These are phyloP conservation scores for Physcomitrellopsis africana DNA, from an alignment of 225 moss, liverwort and hornwort species.

Conservation along the genomic window DNA sequence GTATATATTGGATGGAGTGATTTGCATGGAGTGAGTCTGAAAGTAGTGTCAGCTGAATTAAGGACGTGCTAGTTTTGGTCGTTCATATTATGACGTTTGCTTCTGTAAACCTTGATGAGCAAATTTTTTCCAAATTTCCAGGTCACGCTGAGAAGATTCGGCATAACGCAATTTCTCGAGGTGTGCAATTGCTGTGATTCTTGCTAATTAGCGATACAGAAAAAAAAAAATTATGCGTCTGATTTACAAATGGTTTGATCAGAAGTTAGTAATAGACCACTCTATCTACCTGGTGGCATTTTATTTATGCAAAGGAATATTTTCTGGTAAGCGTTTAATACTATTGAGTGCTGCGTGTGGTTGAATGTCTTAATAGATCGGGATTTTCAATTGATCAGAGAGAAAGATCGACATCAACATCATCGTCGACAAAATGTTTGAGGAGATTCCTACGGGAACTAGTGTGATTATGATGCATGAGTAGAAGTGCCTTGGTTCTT, in stretches of 20 bases:
- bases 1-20: slow-evolving; percentile 7
- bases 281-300: not conserved
- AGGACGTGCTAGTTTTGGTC: not conserved
- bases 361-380: slow-evolving; percentile 55
- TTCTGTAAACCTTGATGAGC: not conserved
- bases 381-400: slow-evolving; percentile 65
- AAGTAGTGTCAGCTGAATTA: not conserved
- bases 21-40: not conserved
- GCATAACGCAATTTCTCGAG: slow-evolving; percentile 69
- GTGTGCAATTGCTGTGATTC: slow-evolving; percentile 40
- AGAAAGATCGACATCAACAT: slow-evolving; percentile 70
- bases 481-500: slow-evolving; percentile 51
- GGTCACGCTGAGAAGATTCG: slow-evolving; percentile 81
- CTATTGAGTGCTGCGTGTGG: not conserved
- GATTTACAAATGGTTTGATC: not conserved
- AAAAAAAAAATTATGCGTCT: too few relatives aligned
- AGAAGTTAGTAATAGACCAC: not conserved
- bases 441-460: slow-evolving; percentile 45
- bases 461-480: slow-evolving; percentile 55
- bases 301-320: not conserved
- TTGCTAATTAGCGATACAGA: slow-evolving; percentile 5
- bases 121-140: slow-evolving; percentile 21
- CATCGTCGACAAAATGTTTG: slow-evolving; percentile 88
- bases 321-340: not conserved
- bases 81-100: not conserved